These are phyloP conservation scores for Neocatenulostroma microsporum DNA, from an alignment of 2,329 filamentous ascomycete genomes.

Conservation along the genomic window DNA sequence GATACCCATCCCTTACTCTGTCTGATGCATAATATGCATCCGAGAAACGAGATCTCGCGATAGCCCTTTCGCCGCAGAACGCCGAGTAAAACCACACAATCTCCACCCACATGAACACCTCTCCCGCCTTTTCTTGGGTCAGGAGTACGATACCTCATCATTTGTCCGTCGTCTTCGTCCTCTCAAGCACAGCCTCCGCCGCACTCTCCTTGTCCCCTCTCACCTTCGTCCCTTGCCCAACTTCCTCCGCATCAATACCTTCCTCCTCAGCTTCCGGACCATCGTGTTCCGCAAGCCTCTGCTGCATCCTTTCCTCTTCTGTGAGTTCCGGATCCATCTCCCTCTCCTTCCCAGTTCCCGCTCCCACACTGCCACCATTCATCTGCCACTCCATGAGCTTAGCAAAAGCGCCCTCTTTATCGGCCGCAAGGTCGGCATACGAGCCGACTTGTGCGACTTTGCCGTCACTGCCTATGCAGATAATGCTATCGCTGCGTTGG, in stretches of 20 bases:
- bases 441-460: constrained; percentile 84
- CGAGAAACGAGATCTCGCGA: too few species aligned
- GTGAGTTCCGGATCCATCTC: constrained; percentile 33
- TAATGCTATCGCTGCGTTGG: constrained; percentile 86
- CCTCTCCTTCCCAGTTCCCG: constrained; percentile 1
- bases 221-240: constrained; percentile 24
- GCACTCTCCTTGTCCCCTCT: constrained; percentile 24
- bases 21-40: too few species aligned
- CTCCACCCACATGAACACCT: too few species aligned
- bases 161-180: too few species aligned
- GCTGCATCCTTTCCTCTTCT: constrained; percentile 45
- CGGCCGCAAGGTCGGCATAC: constrained; percentile 66
- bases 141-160: too few species aligned
- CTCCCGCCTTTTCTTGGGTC: too few species aligned
- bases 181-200: constrained; percentile 24
- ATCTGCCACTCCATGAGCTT: constrained; percentile 99
- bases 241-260: constrained; percentile 28
- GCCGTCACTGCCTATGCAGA: constrained; percentile 80
- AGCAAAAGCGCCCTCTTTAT: constrained; percentile 75
- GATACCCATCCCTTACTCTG: too few species aligned
- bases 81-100: too few species aligned
- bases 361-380: constrained; percentile 54
- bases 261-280: constrained; percentile 31
- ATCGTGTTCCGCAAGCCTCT: constrained; percentile 30
- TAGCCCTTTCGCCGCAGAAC: too few species aligned